Evolutionary conservation across 768 basidiomycete genomes (phyloP), one percentile per base, ranked within the genome.

Genomic region (Tulasnella sp.): DNA sequence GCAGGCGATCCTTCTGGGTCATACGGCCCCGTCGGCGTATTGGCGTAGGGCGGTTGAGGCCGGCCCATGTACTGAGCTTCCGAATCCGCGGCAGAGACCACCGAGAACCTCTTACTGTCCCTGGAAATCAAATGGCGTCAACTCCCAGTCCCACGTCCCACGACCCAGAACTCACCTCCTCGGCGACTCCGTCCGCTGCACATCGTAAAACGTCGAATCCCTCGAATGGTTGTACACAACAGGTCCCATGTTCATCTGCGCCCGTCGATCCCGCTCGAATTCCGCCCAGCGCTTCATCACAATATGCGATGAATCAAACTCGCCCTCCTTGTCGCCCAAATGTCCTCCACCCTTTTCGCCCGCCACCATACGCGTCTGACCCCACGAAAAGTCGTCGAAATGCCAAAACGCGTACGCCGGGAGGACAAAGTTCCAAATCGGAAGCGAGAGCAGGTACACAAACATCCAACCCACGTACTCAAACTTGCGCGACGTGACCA

Each of bases 211-310:
- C 4, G 79, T 77, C 21, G 81, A 83, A 65, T 94, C 90, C 60
- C 86, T 78, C 4, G 89, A 92, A 62, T 84, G 80, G 19, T 79
- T 79, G n/a, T n/a, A n/a, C n/a, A n/a, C n/a, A n/a, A n/a, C n/a
- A n/a, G n/a, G n/a, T n/a, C n/a, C n/a, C n/a, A n/a, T n/a, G 6
- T 90, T 92, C 66, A 69, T 84, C 80, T 83, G 91, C 90, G 89
- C 97, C 60, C 92, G 77, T 63, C 94, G 73, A 63, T 98, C 96
- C 48, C 94, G 75, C 74, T 98, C 96, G 68, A 96, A 98, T 70
- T 98, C 96, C 15, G 82, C 91, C 94, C 94, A 99, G 37, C 90
- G 80, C 75, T 98, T 98, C 96, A 98, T 97, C 34, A 94, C 86
- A 63, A 99, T 98, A 70, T 93, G 83, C 42, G 82, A 78, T 27